These are phyloP conservation scores for Cryphonectria radicalis DNA, from an alignment of 2,329 filamentous ascomycete species.

Conservation along the genomic window DNA sequence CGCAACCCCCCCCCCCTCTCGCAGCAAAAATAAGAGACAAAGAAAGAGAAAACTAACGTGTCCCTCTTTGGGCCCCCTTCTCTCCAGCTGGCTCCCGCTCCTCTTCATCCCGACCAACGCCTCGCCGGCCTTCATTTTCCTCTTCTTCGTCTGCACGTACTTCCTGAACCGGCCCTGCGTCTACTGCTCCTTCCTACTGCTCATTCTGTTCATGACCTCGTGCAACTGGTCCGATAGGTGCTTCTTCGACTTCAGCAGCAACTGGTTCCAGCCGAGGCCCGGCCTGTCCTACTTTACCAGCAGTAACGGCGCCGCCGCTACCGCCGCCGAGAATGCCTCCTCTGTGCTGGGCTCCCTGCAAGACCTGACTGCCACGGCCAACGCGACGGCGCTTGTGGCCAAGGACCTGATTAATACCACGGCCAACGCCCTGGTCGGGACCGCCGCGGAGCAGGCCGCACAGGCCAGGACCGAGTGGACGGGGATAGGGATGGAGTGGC, in stretches of 20 bases:
- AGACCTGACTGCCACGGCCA: conserved; percentile 44
- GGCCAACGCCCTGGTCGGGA: conserved; percentile 67
- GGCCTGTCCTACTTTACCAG: conserved; percentile 41
- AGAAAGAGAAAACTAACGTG: conserved; percentile 20
- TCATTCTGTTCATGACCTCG: conserved; percentile 91
- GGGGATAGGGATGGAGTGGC: conserved; percentile 81
- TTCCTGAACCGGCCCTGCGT: conserved; percentile 95
- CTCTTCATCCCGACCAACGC: conserved; percentile 89
- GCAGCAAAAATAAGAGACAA: background rate
- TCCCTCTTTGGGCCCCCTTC: conserved; percentile 4
- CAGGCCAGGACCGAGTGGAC: conserved; percentile 68
- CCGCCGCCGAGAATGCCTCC: conserved; percentile 36
- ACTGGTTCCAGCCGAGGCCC: conserved; percentile 89
- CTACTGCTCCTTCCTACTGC: conserved; percentile 94
- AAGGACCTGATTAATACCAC: conserved; percentile 69
- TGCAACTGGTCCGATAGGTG: conserved; percentile 89
- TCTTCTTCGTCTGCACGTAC: conserved; percentile 92
- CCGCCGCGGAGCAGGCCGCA: conserved; percentile 66
- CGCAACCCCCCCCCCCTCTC: background rate
- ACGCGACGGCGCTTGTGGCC: conserved; percentile 48
- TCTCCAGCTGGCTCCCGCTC: conserved; percentile 76
- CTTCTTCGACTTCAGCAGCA: conserved; percentile 89
- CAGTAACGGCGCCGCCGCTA: conserved; percentile 8
- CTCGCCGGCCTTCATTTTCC: conserved; percentile 82
- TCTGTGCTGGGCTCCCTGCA: conserved; percentile 12